These are phyloP conservation scores for Candida oleophila DNA, from an alignment of 805 yeast species.

Conservation along the genomic window DNA sequence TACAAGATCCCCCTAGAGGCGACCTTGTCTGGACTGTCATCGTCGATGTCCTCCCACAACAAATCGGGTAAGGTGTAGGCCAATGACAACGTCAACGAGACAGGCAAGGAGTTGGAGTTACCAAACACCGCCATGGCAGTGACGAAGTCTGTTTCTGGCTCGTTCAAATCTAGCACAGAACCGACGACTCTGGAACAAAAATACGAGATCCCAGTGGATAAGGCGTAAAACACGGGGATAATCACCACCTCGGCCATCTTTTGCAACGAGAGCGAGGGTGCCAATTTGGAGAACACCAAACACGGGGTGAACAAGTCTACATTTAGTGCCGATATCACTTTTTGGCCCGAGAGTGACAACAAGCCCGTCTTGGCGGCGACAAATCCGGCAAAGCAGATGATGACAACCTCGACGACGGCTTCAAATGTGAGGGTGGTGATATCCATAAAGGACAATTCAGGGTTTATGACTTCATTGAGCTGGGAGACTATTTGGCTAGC, in stretches of 20 bases:
- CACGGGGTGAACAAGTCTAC: conserved; percentile 96
- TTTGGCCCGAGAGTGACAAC: conserved; percentile 71
- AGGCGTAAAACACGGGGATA: conserved; percentile 80
- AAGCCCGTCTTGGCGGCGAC: conserved; percentile 75
- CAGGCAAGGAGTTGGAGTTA: conserved; percentile 92
- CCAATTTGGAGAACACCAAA: conserved; percentile 81
- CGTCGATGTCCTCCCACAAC: conserved; percentile 70
- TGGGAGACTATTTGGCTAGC: neutral
- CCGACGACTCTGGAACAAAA: conserved; percentile 59
- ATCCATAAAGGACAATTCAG: conserved; percentile 35
- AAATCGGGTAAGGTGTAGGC: conserved; percentile 74
- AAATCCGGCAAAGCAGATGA: conserved; percentile 84
- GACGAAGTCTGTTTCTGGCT: conserved; percentile 82
- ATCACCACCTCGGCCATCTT: conserved; percentile 78
- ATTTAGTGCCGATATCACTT: conserved; percentile 70
- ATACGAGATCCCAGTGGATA: conserved; percentile 77
- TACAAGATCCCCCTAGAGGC: conserved; percentile 79
- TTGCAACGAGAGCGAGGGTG: conserved; percentile 63
- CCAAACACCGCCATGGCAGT: conserved; percentile 98
- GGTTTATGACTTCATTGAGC: neutral
- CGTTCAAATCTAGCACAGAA: conserved; percentile 54
- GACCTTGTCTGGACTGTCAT: conserved; percentile 65
- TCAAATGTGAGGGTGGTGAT: conserved; percentile 76
- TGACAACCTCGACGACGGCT: conserved; percentile 87
- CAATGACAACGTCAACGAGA: conserved; percentile 78